Percentiles rank a stretch among this genome's conserved stretches.
Conservation (phyloP, 441 rosid species). For the Codiaeum variegatum region DNA sequence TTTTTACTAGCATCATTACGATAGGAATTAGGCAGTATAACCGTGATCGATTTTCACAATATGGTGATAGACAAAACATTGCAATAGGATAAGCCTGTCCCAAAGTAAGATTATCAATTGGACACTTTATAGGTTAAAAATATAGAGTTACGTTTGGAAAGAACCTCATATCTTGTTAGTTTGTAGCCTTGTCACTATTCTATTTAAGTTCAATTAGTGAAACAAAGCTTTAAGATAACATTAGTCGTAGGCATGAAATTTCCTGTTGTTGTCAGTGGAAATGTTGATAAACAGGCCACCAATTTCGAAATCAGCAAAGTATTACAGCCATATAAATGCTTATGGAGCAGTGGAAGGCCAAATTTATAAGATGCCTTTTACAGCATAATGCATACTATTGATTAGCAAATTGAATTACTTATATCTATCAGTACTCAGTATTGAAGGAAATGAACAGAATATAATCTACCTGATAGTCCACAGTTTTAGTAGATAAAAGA, state of each 20-base stretch:
- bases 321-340: not conserved
- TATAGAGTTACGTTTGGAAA: not conserved
- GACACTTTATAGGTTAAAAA: not conserved
- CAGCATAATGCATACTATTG: not conserved
- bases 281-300: conserved; percentile 1
- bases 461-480: conserved; percentile 75
- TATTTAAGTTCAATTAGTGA: not conserved
- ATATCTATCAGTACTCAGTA: not conserved
- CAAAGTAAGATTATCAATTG: not conserved
- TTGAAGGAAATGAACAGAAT: not conserved
- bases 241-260: not conserved
- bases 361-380: not conserved
- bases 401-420: not conserved
- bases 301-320: not conserved
- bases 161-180: not conserved
- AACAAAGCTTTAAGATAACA: not conserved
- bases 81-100: not conserved
- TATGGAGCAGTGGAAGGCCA: not conserved
- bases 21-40: not conserved
- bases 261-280: not conserved
- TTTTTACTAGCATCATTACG: not conserved
- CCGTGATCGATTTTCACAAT: not conserved
- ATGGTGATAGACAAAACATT: not conserved
- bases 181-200: not conserved
- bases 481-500: conserved; percentile 57